These are phyloP conservation scores for Aspergillus calidoustus DNA, from an alignment of 2,329 filamentous ascomycete species.

Conservation along the genomic window DNA sequence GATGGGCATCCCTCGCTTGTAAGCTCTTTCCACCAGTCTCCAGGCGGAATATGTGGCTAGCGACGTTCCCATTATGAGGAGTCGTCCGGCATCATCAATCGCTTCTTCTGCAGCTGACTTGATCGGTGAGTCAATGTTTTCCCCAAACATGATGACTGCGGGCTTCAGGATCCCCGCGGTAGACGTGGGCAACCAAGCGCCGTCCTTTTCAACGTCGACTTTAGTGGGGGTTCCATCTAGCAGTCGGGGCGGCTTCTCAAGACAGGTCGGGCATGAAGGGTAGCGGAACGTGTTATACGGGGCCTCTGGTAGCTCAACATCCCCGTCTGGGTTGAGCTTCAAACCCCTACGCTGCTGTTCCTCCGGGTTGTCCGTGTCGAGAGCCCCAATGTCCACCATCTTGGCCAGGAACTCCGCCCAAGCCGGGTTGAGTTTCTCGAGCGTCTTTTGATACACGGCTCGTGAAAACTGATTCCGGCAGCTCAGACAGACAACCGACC, in stretches of 20 bases:
- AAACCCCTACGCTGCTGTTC: slow-evolving; percentile 71
- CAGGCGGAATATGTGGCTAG: slow-evolving; percentile 95
- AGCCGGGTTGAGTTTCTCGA: slow-evolving; percentile 79
- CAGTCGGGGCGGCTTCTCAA: slow-evolving; percentile 64
- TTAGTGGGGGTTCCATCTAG: slow-evolving; percentile 59
- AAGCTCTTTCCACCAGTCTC: slow-evolving; percentile 82
- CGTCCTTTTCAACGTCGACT: slow-evolving; percentile 76
- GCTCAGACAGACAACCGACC: slow-evolving; percentile 77
- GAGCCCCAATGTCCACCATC: slow-evolving; percentile 73
- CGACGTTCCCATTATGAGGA: slow-evolving; percentile 85
- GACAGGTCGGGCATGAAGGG: slow-evolving; percentile 82
- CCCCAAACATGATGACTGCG: slow-evolving; percentile 94
- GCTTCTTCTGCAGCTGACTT: slow-evolving; percentile 79
- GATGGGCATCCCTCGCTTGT: slow-evolving; percentile 81
- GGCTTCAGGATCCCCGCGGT: slow-evolving; percentile 86
- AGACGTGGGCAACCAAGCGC: slow-evolving; percentile 71
- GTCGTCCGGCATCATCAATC: slow-evolving; percentile 73
- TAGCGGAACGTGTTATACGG: slow-evolving; percentile 91
- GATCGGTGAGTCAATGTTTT: slow-evolving; percentile 72
- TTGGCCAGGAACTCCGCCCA: slow-evolving; percentile 79
- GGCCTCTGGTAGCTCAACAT: slow-evolving; percentile 85
- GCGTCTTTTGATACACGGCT: slow-evolving; percentile 72
- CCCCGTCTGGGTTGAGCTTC: slow-evolving; percentile 89
- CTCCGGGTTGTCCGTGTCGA: slow-evolving; percentile 75
- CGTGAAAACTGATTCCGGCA: slow-evolving; percentile 75